Base-by-base conservation (phyloP, 306 rosid species). In the Begonia fuchsioides region DNA sequence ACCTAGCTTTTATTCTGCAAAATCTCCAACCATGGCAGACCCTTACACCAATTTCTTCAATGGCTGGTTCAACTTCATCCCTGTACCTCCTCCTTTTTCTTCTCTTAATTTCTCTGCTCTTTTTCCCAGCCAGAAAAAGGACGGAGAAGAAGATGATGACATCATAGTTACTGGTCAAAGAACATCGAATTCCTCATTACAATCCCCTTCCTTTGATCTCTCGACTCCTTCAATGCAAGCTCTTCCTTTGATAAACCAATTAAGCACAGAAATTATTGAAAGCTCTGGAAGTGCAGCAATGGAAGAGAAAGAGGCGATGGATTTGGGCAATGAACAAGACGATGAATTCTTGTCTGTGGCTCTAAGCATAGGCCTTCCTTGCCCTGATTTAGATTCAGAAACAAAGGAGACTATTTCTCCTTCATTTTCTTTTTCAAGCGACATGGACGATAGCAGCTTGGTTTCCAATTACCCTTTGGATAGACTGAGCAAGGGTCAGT, bases 361-460 rank as follows among this genome's bases (percentile, higher is more conserved):
- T 43, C 72, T 85, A 10, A 69, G 53, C 44, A 75, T 85, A 66
- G 83, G 95, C 59, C 77, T 77, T 43, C 82, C 94, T 5, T 72
- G 66, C 60, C 58, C 66, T 48, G 64, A 43, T 61, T 15, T 67
- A 56, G 70, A 65, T 59, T 55, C 41, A 17, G 68, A 60, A 13
- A 46, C 60, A 38, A 63, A 57, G 35, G 35, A 26, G 1, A 26
- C 7, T 26, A 26, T 26, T 26, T 26, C 35, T 0, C 35, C 35
- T 5, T 26, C 35, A 26, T 26, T 26, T 26, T 26, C 35, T 6
- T 26, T 1, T 26, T 26, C 35, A 8, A 8, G 35, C 8, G 35
- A 26, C 8, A 26, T 4, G 35, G 35, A 26, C 7, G 35, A 26
- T 4, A 4, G 35, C 35, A 26, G 35, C 7, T 26, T 26, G 35